Evolutionary conservation across 1,284 basidiomycete genomes (phyloP), one percentile per base, ranked within the genome.

Genomic region (Marasmius oreades): DNA sequence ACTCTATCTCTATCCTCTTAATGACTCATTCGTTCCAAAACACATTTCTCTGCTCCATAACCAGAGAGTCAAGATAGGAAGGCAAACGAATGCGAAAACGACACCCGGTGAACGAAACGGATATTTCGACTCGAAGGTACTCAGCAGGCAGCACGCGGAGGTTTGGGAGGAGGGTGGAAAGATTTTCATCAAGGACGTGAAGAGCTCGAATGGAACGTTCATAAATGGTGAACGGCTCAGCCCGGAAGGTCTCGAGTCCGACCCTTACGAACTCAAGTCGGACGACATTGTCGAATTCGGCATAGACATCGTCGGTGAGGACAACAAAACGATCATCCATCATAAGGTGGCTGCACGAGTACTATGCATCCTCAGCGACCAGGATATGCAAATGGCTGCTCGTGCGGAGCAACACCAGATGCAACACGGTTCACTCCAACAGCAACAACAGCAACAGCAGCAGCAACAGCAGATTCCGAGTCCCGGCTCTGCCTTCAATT

Each of bases 171-270:
- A 97, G 62, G 80, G 76, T 55, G 84, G 85, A 55, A 95, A 95
- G 92, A 95, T 98, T 70, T 97, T 79, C 77, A 98, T 99, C 81
- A 97, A 94, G 73, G 97, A 99, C 70, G 93, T 98, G 68, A 97
- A 97, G 77, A 95, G 93, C 59, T 96, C 93, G 1, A 99, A 99
- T 64, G 96, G 96, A 4, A 99, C 97, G 6, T 99, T 99, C 69
- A 96, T 99, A 73, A 98, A 99, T 64, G 88, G 93, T 55, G 93
- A 97, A 62, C 82, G 96, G 46, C 84, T 99, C 45, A 94, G 91
- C 60, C 81, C 84, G 1, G 95, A 99, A 71, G 91, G 92, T 24
- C 81, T 93, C 56, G 95, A 98, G 74, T 95, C 92, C 0, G 92
- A 97, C 33, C 92, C 94, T 0, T 96, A 86, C 63, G 93, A 98